Evolutionary conservation across 2,329 filamentous ascomycete species (phyloP).

Genomic region (Colletotrichum somersetense): DNA sequence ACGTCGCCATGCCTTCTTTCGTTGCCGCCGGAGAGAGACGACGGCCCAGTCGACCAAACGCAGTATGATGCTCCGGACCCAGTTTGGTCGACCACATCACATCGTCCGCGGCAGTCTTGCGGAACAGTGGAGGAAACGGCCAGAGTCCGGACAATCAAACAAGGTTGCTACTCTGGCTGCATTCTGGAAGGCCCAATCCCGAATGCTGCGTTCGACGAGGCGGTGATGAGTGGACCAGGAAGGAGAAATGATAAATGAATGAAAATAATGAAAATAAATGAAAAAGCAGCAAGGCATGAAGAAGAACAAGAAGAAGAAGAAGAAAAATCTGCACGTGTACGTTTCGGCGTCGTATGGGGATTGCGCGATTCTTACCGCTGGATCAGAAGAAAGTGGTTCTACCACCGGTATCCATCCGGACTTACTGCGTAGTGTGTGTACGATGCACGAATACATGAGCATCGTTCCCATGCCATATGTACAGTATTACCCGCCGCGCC

Average conservation of each 20-base stretch:
- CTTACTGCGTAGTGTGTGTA: too few species aligned
- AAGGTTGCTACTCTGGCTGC: conserved; percentile 20
- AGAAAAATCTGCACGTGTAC: background rate
- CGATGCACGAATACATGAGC: background rate
- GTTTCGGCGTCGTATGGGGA: conserved; percentile 10
- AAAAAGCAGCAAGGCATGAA: conserved; percentile 10
- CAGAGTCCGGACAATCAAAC: background rate
- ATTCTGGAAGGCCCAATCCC: conserved; percentile 20
- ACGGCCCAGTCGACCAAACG: conserved; percentile 2
- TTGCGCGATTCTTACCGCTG: conserved; percentile 29
- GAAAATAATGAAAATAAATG: background rate
- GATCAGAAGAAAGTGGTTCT: conserved; percentile 39
- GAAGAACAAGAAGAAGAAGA: background rate
- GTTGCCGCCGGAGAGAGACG: background rate
- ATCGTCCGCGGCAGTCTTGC: conserved; percentile 2
- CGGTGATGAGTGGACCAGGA: background rate
- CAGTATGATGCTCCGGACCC: conserved; percentile 10
- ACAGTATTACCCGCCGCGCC: conserved; percentile 2
- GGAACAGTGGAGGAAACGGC: background rate
- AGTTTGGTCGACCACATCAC: background rate
- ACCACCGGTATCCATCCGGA: background rate
- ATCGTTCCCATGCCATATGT: conserved; percentile 10
- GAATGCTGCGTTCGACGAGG: conserved; percentile 24
- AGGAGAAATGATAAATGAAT: background rate
- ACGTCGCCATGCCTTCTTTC: conserved; percentile 2